Evolutionary conservation across 805 yeast species (phyloP), one percentile per base, ranked within the genome.

Genomic region (Saturnispora dispora): DNA sequence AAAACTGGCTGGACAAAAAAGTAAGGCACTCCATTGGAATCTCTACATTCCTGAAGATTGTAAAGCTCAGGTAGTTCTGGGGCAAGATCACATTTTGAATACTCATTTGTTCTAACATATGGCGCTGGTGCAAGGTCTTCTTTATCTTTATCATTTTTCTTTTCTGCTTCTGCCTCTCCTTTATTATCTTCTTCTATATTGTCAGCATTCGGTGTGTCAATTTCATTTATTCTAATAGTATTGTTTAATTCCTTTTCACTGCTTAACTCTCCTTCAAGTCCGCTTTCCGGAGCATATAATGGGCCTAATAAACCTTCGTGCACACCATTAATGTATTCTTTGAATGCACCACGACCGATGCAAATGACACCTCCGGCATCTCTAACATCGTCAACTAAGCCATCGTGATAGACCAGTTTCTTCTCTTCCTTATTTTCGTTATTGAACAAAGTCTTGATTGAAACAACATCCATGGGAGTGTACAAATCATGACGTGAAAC

Each of bases 241-340:
- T 13, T 10, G 52, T 17, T 57, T n/a, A 37, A 8, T 58, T 4
- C 83, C 80, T 51, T 71, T 65, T 18, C 77, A 43, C n/a, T n/a
- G 28, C 30, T 47, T 37, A 7, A 43, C 47, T n/a, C 53, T 41
- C 49, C 55, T 4, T 27, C 37, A 33, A 50, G 45, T 25, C 25
- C 35, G 10, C 20, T 33, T 33, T 54, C 46, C 23, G 71, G 76
- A 25, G 62, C 68, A 39, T 71, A 88, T 53, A 91, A 70, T 2
- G 98, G 98, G 0, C 99, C 99, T 45, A 93, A 68, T 63, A 93
- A 74, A 5, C 99, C 99, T 70, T 93, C 99, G 59, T 93, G 96
- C 10, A 93, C 64, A 9, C 99, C 99, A 43, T 77, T 75, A 49
- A 93, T 64, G 63, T 88, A 93, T 72, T 93, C 99, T 65, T 91